These are phyloP conservation scores for Ceratobasidium sp. DNA, from an alignment of 1,284 basidiomycete species.

Conservation along the genomic window DNA sequence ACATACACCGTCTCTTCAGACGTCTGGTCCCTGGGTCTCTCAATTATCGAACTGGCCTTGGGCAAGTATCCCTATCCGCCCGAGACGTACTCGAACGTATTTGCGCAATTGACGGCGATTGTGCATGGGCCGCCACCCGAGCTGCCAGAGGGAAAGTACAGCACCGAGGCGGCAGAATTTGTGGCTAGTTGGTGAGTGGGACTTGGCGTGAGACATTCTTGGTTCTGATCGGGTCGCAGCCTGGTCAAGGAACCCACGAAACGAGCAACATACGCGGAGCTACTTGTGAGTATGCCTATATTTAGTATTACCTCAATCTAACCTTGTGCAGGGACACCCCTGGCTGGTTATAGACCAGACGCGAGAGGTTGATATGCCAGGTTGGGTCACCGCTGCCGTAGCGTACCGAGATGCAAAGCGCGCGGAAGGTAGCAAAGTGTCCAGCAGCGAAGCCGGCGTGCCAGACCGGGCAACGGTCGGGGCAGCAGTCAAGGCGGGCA, in stretches of 20 bases:
- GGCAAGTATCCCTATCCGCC: constrained; percentile 97
- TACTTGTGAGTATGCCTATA: constrained; percentile 63
- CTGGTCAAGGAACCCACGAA: constrained; percentile 78
- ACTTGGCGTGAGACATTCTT: constrained; percentile 57
- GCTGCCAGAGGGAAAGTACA: constrained; percentile 64
- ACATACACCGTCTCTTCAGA: constrained; percentile 98
- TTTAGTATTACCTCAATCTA: neutral
- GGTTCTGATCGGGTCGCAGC: constrained; percentile 65
- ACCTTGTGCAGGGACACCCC: constrained; percentile 62
- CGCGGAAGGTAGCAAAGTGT: constrained; percentile 26
- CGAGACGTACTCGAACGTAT: constrained; percentile 97
- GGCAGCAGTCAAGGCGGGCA: constrained; percentile 22
- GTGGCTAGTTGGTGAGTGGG: constrained; percentile 57
- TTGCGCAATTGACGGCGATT: constrained; percentile 94
- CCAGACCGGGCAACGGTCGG: constrained; percentile 16
- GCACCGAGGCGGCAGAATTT: constrained; percentile 56
- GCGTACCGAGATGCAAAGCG: constrained; percentile 54
- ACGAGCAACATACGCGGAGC: constrained; percentile 83
- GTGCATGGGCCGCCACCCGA: constrained; percentile 92
- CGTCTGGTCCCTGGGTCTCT: constrained; percentile 97
- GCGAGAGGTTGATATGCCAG: constrained; percentile 78
- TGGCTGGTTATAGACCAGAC: constrained; percentile 66
- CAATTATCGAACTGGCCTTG: constrained; percentile 91
- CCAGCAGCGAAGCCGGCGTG: constrained; percentile 19
- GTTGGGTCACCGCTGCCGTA: constrained; percentile 76